A percentile compares a stretch with the other conserved stretches of the same genome.
Conservation (phyloP, 2,329 filamentous ascomycete species). For the Metarhizium sp. region DNA sequence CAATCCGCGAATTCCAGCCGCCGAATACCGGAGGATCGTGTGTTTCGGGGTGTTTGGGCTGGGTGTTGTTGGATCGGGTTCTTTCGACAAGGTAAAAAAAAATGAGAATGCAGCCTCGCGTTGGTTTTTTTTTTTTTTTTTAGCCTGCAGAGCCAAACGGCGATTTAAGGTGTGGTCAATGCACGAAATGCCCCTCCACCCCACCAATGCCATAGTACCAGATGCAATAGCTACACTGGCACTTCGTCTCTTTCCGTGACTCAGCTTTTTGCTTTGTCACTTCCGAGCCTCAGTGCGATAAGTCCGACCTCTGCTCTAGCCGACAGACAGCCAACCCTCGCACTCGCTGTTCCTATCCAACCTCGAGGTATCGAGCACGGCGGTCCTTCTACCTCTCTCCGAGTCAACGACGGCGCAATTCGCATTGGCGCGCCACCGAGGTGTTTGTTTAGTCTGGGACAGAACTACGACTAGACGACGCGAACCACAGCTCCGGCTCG, state of each 20-base stretch:
- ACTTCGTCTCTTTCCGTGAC: not conserved
- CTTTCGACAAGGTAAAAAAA: conserved; percentile 2
- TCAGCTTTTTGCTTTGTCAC: not conserved
- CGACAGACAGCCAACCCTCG: not conserved
- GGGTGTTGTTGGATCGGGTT: not conserved
- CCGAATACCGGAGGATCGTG: conserved; percentile 1
- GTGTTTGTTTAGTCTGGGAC: not conserved
- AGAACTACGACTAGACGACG: not conserved
- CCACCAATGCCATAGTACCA: conserved; percentile 9
- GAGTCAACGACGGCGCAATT: not conserved
- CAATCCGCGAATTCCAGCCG: not conserved
- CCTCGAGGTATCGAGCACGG: not conserved
- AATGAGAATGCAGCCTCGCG: conserved; percentile 20
- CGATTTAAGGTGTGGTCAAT: conserved; percentile 25
- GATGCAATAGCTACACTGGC: not conserved
- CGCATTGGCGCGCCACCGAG: not conserved
- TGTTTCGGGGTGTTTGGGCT: not conserved
- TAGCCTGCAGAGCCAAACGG: conserved; percentile 1
- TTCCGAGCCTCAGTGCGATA: not conserved
- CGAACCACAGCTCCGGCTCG: not conserved
- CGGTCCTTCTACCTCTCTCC: not conserved
- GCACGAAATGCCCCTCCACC: conserved; percentile 22
- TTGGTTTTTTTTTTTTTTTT: conserved; percentile 22
- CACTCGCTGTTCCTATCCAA: not conserved
- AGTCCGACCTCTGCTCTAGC: not conserved